Evolutionary conservation across 2,329 filamentous ascomycete genomes (phyloP), one percentile per base, ranked within the genome.

Genomic region (Cercospora beticola): DNA sequence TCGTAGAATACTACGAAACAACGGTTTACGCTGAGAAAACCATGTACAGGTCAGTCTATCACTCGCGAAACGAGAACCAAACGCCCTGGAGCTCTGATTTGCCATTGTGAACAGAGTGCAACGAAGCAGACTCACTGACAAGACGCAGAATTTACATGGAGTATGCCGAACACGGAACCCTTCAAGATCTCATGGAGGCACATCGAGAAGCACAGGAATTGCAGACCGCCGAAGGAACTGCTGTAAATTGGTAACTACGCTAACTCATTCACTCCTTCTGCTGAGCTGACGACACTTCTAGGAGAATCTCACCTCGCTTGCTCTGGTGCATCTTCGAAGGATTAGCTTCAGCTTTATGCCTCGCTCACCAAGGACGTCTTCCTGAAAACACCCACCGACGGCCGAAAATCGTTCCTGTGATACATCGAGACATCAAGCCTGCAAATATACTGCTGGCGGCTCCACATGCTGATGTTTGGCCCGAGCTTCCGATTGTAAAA

Each of bases 361-460:
- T 70, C 8, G 57, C 67, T 52, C 31, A 65, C 16, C 2, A 33
- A 40, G 65, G 65, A 12, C 28, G 16, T 10, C 23, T 67, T 10
- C 68, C 67, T 9, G 26, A 7, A 6, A 16, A 16, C 5, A 21
- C n/a, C n/a, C 46, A 43, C 3, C 59, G 28, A 2, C 30, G 59
- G 40, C 12, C 21, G 10, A 5, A 52, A 2, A 46, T 43, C 36
- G 33, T 21, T 18, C 31, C 30, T 8, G 12, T 70, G 18, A 43
- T 65, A 16, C 65, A 70, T 26, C 49, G 26, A 10, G 68, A 70
- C 23, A 18, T 70, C 49, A 70, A 70, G 49, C 65, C 68, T 12
- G 36, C 4, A 9, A 70, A 70, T 26, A 49, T 69, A 21, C 65
- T 69, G 52, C 59, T 69, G 5, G 60, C 52, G 8, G 14, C 26